Evolutionary conservation across 345 rosid species (phyloP).

Genomic region (Odontarrhena argentea): DNA sequence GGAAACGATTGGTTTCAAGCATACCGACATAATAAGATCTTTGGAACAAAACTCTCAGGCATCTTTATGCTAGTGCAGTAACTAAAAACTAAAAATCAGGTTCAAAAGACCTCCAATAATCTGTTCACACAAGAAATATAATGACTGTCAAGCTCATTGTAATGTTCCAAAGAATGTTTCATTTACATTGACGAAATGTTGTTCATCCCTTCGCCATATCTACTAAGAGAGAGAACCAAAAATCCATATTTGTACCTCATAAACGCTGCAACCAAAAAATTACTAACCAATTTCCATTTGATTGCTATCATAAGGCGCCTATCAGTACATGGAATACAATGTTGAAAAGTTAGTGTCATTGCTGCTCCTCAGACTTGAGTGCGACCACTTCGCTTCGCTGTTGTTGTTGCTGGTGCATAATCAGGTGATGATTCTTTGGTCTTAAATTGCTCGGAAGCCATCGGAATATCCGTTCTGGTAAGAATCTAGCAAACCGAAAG

Average conservation of each 20-base stretch:
- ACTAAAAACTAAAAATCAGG: not conserved
- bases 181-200: slow-evolving; percentile 27
- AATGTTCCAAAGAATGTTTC: slow-evolving; percentile 35
- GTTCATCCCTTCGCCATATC: slow-evolving; percentile 24
- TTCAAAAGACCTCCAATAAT: not conserved
- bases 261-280: not conserved
- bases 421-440: slow-evolving; percentile 47
- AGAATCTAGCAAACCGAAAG: slow-evolving; percentile 50
- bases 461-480: slow-evolving; percentile 70
- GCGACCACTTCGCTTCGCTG: slow-evolving; percentile 77
- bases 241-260: slow-evolving; percentile 10
- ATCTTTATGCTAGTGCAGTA: not conserved
- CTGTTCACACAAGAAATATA: slow-evolving; percentile 5
- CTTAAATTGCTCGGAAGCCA: slow-evolving; percentile 60
- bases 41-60: not conserved
- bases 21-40: not conserved
- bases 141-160: slow-evolving; percentile 2
- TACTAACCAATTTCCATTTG: slow-evolving; percentile 21
- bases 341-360: slow-evolving; percentile 41
- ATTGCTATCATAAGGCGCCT: not conserved
- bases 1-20: too few relatives aligned
- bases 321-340: slow-evolving; percentile 2
- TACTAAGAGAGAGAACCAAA: slow-evolving; percentile 5
- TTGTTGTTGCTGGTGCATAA: slow-evolving; percentile 42
- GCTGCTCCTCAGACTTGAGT: slow-evolving; percentile 65